phyloP scores from a whole-genome alignment of 352 stramenopile species.

The Globisporangium ultimum region DNA sequence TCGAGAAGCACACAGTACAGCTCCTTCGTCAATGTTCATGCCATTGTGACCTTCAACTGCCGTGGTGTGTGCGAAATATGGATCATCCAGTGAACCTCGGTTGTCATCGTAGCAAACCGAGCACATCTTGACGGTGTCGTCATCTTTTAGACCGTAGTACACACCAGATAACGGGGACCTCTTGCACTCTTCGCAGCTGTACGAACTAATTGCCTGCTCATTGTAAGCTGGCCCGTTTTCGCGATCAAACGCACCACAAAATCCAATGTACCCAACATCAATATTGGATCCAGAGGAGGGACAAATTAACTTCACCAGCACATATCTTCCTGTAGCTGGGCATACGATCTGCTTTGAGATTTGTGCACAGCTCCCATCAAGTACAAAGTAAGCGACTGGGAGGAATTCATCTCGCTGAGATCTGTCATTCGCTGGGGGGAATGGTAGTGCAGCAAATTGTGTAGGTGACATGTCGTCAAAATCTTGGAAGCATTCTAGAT shows the following conservation, averaged over 20 bases:
- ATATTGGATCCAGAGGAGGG: conserved; percentile 74
- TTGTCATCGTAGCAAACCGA: conserved; percentile 79
- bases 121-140: conserved; percentile 61
- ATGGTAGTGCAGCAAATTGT: conserved; percentile 75
- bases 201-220: conserved; percentile 31
- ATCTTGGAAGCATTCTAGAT: conserved; percentile 41
- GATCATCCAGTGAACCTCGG: conserved; percentile 43
- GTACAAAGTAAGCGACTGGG: conserved; percentile 72
- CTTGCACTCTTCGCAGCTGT: conserved; percentile 70
- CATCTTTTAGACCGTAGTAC: conserved; percentile 59
- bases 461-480: conserved; percentile 73
- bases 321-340: conserved; percentile 69
- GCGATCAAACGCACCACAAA: conserved; percentile 76
- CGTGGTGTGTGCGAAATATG: conserved; percentile 43
- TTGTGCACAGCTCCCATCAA: conserved; percentile 74
- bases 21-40: conserved; percentile 23
- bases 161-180: conserved; percentile 32
- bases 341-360: conserved; percentile 73
- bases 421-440: conserved; percentile 42
- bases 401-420: conserved; percentile 56
- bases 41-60: conserved; percentile 29
- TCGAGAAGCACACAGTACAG: conserved; percentile 45
- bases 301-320: conserved; percentile 75
- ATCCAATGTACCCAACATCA: conserved; percentile 75
- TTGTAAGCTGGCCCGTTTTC: conserved; percentile 83